phyloP scores from a whole-genome alignment of 768 basidiomycete species.

The Pisolithus albus region DNA sequence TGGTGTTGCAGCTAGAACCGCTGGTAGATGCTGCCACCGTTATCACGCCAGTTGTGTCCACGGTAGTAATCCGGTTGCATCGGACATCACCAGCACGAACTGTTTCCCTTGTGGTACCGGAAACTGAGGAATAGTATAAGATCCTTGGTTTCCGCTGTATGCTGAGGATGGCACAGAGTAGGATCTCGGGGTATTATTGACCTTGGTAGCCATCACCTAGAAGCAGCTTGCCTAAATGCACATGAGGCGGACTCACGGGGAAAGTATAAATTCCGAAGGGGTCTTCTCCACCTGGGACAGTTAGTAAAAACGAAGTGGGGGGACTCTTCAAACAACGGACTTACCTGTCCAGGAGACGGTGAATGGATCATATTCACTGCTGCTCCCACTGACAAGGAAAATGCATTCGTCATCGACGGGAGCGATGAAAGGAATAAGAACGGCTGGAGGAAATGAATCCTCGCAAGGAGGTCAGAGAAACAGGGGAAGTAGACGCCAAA shows the following conservation, averaged over 20 bases:
- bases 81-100: slow-evolving; percentile 64
- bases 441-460: slow-evolving; percentile 20
- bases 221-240: background rate
- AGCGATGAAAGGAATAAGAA: slow-evolving; percentile 17
- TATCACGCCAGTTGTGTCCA: slow-evolving; percentile 47
- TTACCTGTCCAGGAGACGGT: slow-evolving; percentile 57
- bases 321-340: slow-evolving; percentile 6
- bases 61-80: slow-evolving; percentile 60
- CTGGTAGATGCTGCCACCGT: slow-evolving; percentile 42
- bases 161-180: slow-evolving; percentile 47
- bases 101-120: slow-evolving; percentile 32
- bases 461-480: slow-evolving; percentile 5
- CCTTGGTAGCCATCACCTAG: slow-evolving; percentile 26
- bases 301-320: background rate
- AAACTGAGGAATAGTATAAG: slow-evolving; percentile 40
- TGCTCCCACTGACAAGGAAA: slow-evolving; percentile 44
- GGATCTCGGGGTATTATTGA: slow-evolving; percentile 49
- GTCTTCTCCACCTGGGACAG: slow-evolving; percentile 43
- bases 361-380: slow-evolving; percentile 56
- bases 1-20: slow-evolving; percentile 40
- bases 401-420: slow-evolving; percentile 19
- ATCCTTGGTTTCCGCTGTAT: slow-evolving; percentile 47
- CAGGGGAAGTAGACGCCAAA: no score
- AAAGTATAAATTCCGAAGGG: slow-evolving; percentile 45
- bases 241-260: slow-evolving; percentile 36